These are phyloP conservation scores for Coemansia sp. DNA, from an alignment of 192 early-diverging fungal species.

Conservation along the genomic window DNA sequence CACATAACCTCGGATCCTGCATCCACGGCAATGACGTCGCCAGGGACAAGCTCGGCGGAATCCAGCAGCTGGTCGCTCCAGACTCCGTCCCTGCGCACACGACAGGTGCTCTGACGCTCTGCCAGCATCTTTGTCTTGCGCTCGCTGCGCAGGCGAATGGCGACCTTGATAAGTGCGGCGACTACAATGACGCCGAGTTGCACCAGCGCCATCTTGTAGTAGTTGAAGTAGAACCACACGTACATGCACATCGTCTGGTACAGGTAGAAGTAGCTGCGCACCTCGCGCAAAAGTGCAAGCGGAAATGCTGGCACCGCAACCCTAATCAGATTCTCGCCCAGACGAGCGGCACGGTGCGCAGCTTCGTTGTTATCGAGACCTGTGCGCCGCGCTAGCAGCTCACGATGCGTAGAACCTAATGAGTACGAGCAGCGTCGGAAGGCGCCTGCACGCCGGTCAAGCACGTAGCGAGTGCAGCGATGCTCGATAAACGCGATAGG, in stretches of 20 bases:
- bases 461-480: conserved; percentile 77
- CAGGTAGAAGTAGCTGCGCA: conserved; percentile 59
- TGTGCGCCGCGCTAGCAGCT: conserved; percentile 42
- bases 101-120: conserved; percentile 52
- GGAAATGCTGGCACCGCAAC: conserved; percentile 58
- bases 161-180: conserved; percentile 61
- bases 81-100: conserved; percentile 59
- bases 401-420: conserved; percentile 61
- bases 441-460: conserved; percentile 38
- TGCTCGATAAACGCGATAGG: conserved; percentile 64
- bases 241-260: conserved; percentile 70
- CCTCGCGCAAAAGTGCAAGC: conserved; percentile 60
- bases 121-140: conserved; percentile 61
- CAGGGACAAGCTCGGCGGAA: conserved; percentile 65
- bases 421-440: conserved; percentile 63
- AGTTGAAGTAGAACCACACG: conserved; percentile 70
- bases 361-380: conserved; percentile 63
- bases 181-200: conserved; percentile 59
- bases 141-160: conserved; percentile 57
- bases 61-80: conserved; percentile 55
- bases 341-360: conserved; percentile 48
- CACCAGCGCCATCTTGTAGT: conserved; percentile 64
- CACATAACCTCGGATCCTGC: conserved; percentile 59
- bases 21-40: conserved; percentile 61
- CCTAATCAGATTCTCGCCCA: conserved; percentile 68